Conservation (phyloP, 805 yeast species). For the Candida montana region DNA sequence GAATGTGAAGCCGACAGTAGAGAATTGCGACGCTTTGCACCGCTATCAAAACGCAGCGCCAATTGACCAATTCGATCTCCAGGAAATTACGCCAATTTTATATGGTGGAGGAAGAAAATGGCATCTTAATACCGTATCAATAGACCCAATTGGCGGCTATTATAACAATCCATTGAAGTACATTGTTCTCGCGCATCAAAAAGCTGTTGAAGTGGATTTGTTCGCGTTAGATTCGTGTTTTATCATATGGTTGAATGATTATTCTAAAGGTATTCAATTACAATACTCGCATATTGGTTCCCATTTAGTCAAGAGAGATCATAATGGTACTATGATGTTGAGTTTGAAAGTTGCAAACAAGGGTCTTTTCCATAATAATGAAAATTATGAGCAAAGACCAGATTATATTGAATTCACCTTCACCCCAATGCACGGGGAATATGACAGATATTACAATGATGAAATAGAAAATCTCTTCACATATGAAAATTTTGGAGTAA, state of each 20-base stretch:
- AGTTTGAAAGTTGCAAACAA: constrained; percentile 12
- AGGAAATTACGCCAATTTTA: constrained; percentile 27
- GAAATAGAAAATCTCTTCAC: constrained; percentile 32
- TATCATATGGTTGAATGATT: constrained; percentile 33
- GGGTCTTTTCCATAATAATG: constrained; percentile 12
- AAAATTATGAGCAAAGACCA: neutral
- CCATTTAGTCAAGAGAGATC: constrained; percentile 17
- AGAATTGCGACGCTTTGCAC: constrained; percentile 26
- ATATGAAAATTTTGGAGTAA: constrained; percentile 32
- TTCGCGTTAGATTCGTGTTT: constrained; percentile 33
- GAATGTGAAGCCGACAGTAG: constrained; percentile 30
- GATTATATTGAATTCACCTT: constrained; percentile 27
- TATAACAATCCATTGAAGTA: constrained; percentile 7
- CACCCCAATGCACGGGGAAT: constrained; percentile 31
- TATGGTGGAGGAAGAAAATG: constrained; percentile 39
- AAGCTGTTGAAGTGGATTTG: constrained; percentile 25
- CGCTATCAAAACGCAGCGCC: constrained; percentile 16
- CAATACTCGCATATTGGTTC: constrained; percentile 26
- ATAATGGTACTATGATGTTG: constrained; percentile 6
- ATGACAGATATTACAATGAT: constrained; percentile 31
- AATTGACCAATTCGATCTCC: constrained; percentile 12
- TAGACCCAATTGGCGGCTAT: neutral
- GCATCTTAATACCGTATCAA: constrained; percentile 12
- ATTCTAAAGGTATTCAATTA: constrained; percentile 32
- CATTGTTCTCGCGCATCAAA: constrained; percentile 12